Percentiles rank a stretch among this genome's conserved stretches.
Conservation (phyloP, 2,329 filamentous ascomycete species). For the Nakataea oryzae region DNA sequence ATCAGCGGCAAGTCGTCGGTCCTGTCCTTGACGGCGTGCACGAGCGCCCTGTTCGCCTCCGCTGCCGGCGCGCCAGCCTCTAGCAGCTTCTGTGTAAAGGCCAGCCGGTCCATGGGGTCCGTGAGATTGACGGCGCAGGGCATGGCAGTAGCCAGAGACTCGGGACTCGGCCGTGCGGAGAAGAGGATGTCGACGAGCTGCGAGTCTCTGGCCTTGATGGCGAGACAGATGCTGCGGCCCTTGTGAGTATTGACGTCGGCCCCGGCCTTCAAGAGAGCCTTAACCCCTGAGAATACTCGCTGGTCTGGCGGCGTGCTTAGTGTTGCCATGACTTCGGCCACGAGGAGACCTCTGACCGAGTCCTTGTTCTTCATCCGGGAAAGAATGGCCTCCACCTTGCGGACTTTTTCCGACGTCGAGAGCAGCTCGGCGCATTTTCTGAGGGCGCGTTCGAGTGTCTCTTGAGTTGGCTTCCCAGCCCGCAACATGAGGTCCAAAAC, state of each 20-base stretch:
- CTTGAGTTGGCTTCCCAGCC: constrained; percentile 30
- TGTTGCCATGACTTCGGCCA: constrained; percentile 38
- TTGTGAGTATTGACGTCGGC: constrained; percentile 45
- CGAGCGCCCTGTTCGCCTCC: constrained; percentile 40
- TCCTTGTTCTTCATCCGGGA: constrained; percentile 28
- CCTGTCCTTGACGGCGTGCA: constrained; percentile 36
- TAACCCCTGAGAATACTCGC: constrained; percentile 31
- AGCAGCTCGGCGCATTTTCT: constrained; percentile 30
- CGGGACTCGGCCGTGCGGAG: constrained; percentile 24
- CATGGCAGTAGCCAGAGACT: constrained; percentile 36
- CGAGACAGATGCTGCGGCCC: constrained; percentile 37
- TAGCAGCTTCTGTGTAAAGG: constrained; percentile 38
- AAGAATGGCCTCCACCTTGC: constrained; percentile 38
- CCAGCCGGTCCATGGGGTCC: constrained; percentile 39
- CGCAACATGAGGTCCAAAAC: constrained; percentile 36
- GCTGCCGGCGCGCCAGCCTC: constrained; percentile 33
- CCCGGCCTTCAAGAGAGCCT: constrained; percentile 35
- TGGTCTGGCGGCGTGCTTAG: constrained; percentile 24
- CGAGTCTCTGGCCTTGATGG: constrained; percentile 33
- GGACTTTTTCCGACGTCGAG: constrained; percentile 32
- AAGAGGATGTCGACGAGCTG: constrained; percentile 40
- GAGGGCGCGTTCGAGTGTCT: constrained; percentile 32
- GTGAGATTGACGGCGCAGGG: constrained; percentile 40
- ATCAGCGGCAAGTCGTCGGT: constrained; percentile 39
- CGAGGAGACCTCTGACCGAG: constrained; percentile 32